Base-by-base conservation (phyloP, 768 basidiomycete species). In the Termitomyces sp. region DNA sequence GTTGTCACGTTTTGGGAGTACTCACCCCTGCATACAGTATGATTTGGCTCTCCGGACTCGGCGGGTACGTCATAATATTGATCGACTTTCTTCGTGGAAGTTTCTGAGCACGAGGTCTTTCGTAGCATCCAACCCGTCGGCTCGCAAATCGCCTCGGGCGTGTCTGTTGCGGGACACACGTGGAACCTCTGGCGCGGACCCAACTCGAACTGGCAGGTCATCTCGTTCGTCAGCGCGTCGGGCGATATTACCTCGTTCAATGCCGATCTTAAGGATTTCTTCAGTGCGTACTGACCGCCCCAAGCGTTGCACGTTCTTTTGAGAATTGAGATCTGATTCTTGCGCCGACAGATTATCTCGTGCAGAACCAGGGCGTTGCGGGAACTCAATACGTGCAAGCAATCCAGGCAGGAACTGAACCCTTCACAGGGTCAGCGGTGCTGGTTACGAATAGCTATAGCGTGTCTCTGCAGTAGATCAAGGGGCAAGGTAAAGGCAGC, bases 181-280 rank as follows among this genome's bases (percentile, higher is more conserved):
- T 86, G 83, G 83, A 75, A 79, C 58, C 69, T 84, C 31, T 85
- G 82, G 82, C 70, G 66, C 47, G 82, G 82, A 21, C 77, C 80
- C 3, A 82, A 82, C 64, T 53, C 69, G 19, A 80, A 79, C 70
- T 83, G 82, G 82, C 64, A 83, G 66, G 82, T 82, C 12, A 66
- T 81, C 59, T 82, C 81, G 8, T 85, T 85, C 68, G 78, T 84
- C 61, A 79, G 73, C 60, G 66, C 72, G 2, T 54, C 68, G 2
- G 81, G 78, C 0, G 67, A 83, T 62, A 74, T 84, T 66, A 79
- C 65, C 37, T 66, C 75, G 64, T 85, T 84, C 72, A 73, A 66
- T 54, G 79, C 64, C 19, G 82, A 84, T 60, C 67, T 85, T 63
- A 80, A 79, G 46, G 75, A 67, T 21, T 84, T 85, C 71, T 82